Evolutionary conservation across 805 yeast species (phyloP).

Genomic region (Naumovozyma baii): DNA sequence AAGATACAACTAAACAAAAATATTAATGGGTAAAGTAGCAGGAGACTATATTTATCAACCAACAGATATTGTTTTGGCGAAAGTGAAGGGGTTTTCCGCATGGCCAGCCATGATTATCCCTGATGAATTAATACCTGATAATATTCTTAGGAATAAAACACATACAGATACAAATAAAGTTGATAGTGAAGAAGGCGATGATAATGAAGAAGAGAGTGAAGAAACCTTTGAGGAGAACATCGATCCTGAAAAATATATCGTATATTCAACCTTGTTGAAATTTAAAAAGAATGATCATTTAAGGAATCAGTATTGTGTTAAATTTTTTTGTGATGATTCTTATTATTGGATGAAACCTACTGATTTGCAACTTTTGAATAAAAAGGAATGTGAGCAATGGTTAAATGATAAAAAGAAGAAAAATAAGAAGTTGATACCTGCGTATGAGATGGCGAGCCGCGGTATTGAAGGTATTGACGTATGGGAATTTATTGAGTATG

Average conservation of each 20-base stretch:
- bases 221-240: conserved; percentile 2
- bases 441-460: conserved; percentile 43
- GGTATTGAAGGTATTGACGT: conserved; percentile 26
- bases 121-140: conserved; percentile 47
- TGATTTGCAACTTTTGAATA: conserved; percentile 16
- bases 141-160: conserved; percentile 32
- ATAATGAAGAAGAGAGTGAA: conserved; percentile 3
- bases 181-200: conserved; percentile 8
- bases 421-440: conserved; percentile 37
- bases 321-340: conserved; percentile 29
- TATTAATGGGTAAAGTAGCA: neutral
- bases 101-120: conserved; percentile 86
- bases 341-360: conserved; percentile 26
- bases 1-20: no score
- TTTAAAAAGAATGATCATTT: conserved; percentile 16
- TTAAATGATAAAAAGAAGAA: conserved; percentile 25
- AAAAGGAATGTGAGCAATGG: conserved; percentile 20
- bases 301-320: conserved; percentile 23
- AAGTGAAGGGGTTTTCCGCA: conserved; percentile 77
- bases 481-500: conserved; percentile 31
- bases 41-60: conserved; percentile 35
- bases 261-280: conserved; percentile 18
- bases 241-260: conserved; percentile 13
- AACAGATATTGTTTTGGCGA: conserved; percentile 58
- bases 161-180: neutral